Evolutionary conservation across 1,284 basidiomycete species (phyloP).

Genomic region (Ganoderma sp.): DNA sequence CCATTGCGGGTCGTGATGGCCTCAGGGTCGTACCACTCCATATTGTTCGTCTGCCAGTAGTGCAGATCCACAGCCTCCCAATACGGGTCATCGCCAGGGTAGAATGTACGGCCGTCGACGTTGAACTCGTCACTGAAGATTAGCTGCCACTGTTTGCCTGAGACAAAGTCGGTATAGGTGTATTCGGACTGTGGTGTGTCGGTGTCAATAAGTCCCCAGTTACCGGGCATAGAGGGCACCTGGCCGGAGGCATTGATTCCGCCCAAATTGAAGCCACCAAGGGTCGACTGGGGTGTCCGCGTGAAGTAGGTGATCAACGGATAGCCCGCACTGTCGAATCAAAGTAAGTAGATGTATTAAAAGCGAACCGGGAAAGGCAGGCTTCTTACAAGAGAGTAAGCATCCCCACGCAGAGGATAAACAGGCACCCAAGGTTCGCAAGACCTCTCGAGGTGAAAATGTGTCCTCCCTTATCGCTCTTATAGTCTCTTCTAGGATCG

Average conservation of each 20-base stretch:
- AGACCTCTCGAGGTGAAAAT: slow-evolving; percentile 79
- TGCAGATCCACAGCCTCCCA: slow-evolving; percentile 77
- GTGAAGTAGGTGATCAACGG: slow-evolving; percentile 80
- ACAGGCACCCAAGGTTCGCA: slow-evolving; percentile 78
- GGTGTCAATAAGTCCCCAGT: slow-evolving; percentile 76
- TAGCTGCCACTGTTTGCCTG: slow-evolving; percentile 61
- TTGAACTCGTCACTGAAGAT: slow-evolving; percentile 94
- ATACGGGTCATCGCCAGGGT: slow-evolving; percentile 64
- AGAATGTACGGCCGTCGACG: slow-evolving; percentile 80
- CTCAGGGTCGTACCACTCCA: slow-evolving; percentile 80
- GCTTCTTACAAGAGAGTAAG: slow-evolving; percentile 73
- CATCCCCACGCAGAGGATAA: slow-evolving; percentile 65
- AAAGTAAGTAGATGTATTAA: not conserved
- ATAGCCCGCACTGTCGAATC: slow-evolving; percentile 69
- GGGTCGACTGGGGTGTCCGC: slow-evolving; percentile 50
- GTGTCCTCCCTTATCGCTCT: slow-evolving; percentile 63
- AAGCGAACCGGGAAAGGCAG: slow-evolving; percentile 15
- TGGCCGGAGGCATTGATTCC: slow-evolving; percentile 85
- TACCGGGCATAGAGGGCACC: slow-evolving; percentile 64
- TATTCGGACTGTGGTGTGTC: slow-evolving; percentile 73
- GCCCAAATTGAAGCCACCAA: slow-evolving; percentile 80
- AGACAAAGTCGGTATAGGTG: slow-evolving; percentile 62
- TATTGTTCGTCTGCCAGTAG: slow-evolving; percentile 67
- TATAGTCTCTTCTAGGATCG: slow-evolving; percentile 74
- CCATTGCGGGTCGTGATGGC: slow-evolving; percentile 83